Evolutionary conservation across 495 filamentous ascomycete genomes (phyloP).

Genomic region (Sabuloglossum arenarium): DNA sequence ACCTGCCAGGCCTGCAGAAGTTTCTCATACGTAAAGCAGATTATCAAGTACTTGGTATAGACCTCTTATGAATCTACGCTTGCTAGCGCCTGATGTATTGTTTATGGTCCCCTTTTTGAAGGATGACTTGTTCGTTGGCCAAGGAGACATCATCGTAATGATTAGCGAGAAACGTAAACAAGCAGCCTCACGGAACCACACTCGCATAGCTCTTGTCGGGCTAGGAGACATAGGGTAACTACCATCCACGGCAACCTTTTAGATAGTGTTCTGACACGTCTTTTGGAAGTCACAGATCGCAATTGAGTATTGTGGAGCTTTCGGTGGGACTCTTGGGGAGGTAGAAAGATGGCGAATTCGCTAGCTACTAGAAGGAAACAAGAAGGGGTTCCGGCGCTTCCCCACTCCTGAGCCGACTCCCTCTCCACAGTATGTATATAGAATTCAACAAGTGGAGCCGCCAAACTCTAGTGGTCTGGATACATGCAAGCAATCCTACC

Average conservation of each 20-base stretch:
- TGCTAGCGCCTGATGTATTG: neutral
- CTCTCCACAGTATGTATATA: slow-evolving; percentile 12
- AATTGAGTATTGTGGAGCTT: slow-evolving; percentile 28
- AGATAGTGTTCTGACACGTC: neutral
- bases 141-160: slow-evolving; percentile 15
- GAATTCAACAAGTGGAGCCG: slow-evolving; percentile 14
- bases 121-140: slow-evolving; percentile 23
- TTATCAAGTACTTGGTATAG: no score
- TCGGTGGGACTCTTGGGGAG: no score
- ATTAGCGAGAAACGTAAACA: slow-evolving; percentile 13
- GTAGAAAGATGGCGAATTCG: no score
- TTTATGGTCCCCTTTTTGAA: slow-evolving; percentile 14
- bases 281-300: slow-evolving; percentile 31
- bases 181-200: neutral
- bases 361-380: no score
- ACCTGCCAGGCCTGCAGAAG: no score
- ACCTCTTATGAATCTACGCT: no score
- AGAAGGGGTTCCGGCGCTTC: no score
- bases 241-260: no score
- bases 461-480: slow-evolving; percentile 25
- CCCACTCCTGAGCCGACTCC: no score
- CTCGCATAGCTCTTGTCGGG: slow-evolving; percentile 7
- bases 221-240: slow-evolving; percentile 28
- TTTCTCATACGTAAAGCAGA: no score
- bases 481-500: slow-evolving; percentile 17